phyloP scores from a whole-genome alignment of 2,329 filamentous ascomycete species.

The Pezicula radicicola region DNA sequence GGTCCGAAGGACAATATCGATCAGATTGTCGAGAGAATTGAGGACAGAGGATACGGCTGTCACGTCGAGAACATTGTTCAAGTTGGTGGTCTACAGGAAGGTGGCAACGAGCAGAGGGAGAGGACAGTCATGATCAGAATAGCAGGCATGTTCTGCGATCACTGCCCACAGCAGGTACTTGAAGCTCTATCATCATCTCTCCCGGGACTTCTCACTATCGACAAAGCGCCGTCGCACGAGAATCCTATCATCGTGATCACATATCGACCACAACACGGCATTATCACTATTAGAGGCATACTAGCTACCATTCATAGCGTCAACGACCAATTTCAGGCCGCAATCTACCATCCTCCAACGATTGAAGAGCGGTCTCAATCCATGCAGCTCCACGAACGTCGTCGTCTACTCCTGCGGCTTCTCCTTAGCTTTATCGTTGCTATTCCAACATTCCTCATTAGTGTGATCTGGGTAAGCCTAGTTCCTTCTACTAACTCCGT shows the following conservation, averaged over 20 bases:
- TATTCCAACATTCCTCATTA: constrained; percentile 82
- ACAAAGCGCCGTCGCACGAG: too few relatives aligned
- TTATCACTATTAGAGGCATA: constrained; percentile 74
- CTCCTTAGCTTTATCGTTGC: constrained; percentile 65
- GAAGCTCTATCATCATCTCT: constrained; percentile 53
- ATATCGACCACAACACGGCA: constrained; percentile 66
- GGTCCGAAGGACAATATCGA: constrained; percentile 38
- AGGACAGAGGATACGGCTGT: constrained; percentile 65
- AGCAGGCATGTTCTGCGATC: constrained; percentile 71
- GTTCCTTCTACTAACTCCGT: constrained; percentile 56
- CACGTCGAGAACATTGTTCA: constrained; percentile 44
- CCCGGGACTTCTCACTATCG: constrained; percentile 36
- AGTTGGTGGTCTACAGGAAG: constrained; percentile 18
- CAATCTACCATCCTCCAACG: constrained; percentile 75
- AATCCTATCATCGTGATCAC: constrained; percentile 69
- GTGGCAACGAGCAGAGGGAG: constrained; percentile 23
- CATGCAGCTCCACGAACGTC: constrained; percentile 70
- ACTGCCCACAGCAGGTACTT: constrained; percentile 61
- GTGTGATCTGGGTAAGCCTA: constrained; percentile 88
- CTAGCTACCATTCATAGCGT: constrained; percentile 62
- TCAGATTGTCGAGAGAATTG: constrained; percentile 45
- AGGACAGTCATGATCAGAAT: constrained; percentile 63
- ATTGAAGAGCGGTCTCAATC: constrained; percentile 76
- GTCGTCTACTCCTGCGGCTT: constrained; percentile 66
- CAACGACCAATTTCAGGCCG: constrained; percentile 63